phyloP scores from a whole-genome alignment of 1,284 basidiomycete genomes.

The Papiliotrema flavescens region DNA sequence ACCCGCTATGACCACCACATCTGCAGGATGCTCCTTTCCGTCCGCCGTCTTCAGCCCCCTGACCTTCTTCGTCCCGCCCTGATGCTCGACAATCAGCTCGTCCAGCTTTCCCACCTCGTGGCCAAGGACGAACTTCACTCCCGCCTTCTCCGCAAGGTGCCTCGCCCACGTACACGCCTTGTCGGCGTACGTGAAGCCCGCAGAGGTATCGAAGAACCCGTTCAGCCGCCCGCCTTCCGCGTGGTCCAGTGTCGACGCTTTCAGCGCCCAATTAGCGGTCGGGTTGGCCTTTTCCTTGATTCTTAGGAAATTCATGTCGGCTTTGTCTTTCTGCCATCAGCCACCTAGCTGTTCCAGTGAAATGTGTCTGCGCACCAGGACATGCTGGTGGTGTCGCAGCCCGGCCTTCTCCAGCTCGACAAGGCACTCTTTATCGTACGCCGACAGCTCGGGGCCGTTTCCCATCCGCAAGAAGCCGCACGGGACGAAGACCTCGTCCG shows the following conservation, averaged over 20 bases:
- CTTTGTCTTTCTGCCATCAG: conserved; percentile 3
- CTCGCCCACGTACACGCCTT: conserved; percentile 19
- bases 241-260: conserved; percentile 1
- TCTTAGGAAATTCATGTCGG: conserved; percentile 4
- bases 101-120: conserved; percentile 11
- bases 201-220: conserved; percentile 18
- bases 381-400: conserved; percentile 9
- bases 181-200: conserved; percentile 19
- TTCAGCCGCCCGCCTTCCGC: conserved; percentile 7
- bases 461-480: conserved; percentile 16
- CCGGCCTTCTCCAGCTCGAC: conserved; percentile 13
- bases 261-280: conserved; percentile 4
- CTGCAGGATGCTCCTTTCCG: conserved; percentile 18
- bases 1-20: conserved; percentile 10
- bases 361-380: conserved; percentile 6
- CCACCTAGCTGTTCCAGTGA: background rate
- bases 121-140: conserved; percentile 17
- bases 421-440: conserved; percentile 11
- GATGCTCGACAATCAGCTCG: conserved; percentile 9
- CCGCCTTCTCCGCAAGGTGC: conserved; percentile 9
- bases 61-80: conserved; percentile 11
- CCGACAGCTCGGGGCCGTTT: conserved; percentile 5
- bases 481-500: conserved; percentile 9
- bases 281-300: conserved; percentile 6
- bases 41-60: conserved; percentile 24